phyloP scores from a whole-genome alignment of 192 early-diverging fungal species.

The Backusella psychrophila region DNA sequence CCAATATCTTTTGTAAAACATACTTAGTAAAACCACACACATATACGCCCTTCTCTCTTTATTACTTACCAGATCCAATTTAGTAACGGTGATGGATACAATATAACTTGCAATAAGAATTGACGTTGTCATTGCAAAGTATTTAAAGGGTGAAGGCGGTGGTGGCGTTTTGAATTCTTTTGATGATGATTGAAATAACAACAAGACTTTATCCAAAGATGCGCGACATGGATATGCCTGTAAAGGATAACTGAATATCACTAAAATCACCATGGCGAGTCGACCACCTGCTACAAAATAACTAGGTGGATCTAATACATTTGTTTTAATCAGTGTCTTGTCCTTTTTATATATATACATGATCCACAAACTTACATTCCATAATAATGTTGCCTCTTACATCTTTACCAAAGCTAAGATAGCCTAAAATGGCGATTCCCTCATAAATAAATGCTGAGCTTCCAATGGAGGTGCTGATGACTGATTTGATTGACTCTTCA shows the following conservation, averaged over 20 bases:
- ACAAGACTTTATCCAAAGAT: conserved; percentile 84
- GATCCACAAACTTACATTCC: conserved; percentile 67
- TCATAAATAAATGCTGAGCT: conserved; percentile 80
- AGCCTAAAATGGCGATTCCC: conserved; percentile 85
- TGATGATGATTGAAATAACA: conserved; percentile 7
- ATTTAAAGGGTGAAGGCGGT: conserved; percentile 51
- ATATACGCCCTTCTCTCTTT: background rate
- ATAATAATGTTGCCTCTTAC: conserved; percentile 84
- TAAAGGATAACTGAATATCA: conserved; percentile 89
- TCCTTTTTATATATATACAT: conserved; percentile 64
- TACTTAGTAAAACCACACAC: background rate
- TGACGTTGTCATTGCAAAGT: conserved; percentile 60
- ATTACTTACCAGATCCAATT: conserved; percentile 70
- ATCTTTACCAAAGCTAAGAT: conserved; percentile 88
- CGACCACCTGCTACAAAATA: conserved; percentile 81
- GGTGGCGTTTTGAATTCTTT: conserved; percentile 21
- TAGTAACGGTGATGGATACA: conserved; percentile 72
- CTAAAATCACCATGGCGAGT: conserved; percentile 83
- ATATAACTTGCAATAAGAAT: conserved; percentile 71
- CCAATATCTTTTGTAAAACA: conserved; percentile 53
- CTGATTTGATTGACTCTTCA: conserved; percentile 60
- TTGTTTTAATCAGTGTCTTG: background rate
- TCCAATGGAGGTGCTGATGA: conserved; percentile 75
- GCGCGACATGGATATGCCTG: conserved; percentile 92
- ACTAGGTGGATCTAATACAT: conserved; percentile 56